phyloP scores from a whole-genome alignment of 139 green algal species.

The Tetratostichococcus sp. region DNA sequence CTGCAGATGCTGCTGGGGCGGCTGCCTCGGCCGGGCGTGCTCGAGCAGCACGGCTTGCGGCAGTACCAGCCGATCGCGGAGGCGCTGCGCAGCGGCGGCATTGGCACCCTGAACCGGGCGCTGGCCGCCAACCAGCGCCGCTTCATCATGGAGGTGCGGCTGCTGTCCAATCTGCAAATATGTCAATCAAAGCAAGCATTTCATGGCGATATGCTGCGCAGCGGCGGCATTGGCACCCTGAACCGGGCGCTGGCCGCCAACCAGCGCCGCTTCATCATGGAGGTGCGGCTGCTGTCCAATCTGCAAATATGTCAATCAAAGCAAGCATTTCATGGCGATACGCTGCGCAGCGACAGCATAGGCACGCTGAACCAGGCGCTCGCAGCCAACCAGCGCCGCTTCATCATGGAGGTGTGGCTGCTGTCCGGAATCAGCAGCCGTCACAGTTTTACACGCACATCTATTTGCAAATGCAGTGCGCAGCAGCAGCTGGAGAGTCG shows the following conservation, averaged over 20 bases:
- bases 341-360: neutral
- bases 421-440: neutral
- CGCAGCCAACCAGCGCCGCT: slow-evolving; percentile 34
- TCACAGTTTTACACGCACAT: too few species aligned
- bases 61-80: slow-evolving; percentile 47
- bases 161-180: neutral
- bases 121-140: slow-evolving; percentile 37
- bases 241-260: slow-evolving; percentile 37
- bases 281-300: slow-evolving; percentile 10
- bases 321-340: too few species aligned
- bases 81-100: slow-evolving; percentile 12
- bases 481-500: too few species aligned
- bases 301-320: too few species aligned
- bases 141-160: slow-evolving; percentile 48
- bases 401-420: slow-evolving; percentile 43
- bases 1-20: slow-evolving; percentile 49
- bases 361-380: slow-evolving; percentile 47
- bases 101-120: slow-evolving; percentile 39
- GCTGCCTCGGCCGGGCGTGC: slow-evolving; percentile 42
- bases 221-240: slow-evolving; percentile 28
- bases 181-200: too few species aligned
- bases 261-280: slow-evolving; percentile 51
- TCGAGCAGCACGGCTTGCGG: slow-evolving; percentile 49
- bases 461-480: too few species aligned
- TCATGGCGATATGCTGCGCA: neutral